These are phyloP conservation scores for Monosporozyma solicola DNA, from an alignment of 805 yeast genomes.

Conservation along the genomic window DNA sequence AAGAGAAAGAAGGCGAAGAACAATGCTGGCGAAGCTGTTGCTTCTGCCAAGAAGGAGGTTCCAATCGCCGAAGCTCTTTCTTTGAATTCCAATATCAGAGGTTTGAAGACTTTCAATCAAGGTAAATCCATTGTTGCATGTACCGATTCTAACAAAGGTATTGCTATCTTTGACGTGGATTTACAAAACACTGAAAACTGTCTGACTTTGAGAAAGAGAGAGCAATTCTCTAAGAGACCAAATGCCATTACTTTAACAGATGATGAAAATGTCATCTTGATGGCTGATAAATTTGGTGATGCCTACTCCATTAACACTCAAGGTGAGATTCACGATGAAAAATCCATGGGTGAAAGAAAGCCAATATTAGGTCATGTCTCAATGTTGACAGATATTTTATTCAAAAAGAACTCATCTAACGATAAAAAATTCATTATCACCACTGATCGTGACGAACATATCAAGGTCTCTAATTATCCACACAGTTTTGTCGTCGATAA, in stretches of 20 bases:
- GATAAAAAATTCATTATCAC: conserved; percentile 52
- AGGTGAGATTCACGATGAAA: conserved; percentile 26
- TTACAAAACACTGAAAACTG: conserved; percentile 29
- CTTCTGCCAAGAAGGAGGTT: conserved; percentile 53
- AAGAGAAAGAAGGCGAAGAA: conserved; percentile 32
- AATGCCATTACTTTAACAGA: conserved; percentile 58
- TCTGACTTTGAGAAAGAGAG: conserved; percentile 52
- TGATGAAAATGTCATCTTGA: conserved; percentile 43
- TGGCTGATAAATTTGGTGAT: conserved; percentile 96
- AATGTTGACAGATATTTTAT: conserved; percentile 73
- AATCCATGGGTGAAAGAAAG: conserved; percentile 38
- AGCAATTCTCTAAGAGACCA: conserved; percentile 87
- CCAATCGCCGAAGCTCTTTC: conserved; percentile 20
- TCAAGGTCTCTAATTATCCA: conserved; percentile 75
- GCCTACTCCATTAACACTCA: conserved; percentile 56
- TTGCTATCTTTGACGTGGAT: conserved; percentile 45
- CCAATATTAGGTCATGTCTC: conserved; percentile 95
- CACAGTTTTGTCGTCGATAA: conserved; percentile 66
- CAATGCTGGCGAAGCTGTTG: conserved; percentile 35
- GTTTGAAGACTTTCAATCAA: conserved; percentile 44
- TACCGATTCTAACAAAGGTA: conserved; percentile 79
- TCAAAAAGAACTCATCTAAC: conserved; percentile 9
- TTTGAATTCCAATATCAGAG: conserved; percentile 58
- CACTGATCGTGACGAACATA: conserved; percentile 94
- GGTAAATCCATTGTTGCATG: conserved; percentile 54